Base-by-base conservation (phyloP, 345 rosid genomes). In the Aurinia saxatilis region DNA sequence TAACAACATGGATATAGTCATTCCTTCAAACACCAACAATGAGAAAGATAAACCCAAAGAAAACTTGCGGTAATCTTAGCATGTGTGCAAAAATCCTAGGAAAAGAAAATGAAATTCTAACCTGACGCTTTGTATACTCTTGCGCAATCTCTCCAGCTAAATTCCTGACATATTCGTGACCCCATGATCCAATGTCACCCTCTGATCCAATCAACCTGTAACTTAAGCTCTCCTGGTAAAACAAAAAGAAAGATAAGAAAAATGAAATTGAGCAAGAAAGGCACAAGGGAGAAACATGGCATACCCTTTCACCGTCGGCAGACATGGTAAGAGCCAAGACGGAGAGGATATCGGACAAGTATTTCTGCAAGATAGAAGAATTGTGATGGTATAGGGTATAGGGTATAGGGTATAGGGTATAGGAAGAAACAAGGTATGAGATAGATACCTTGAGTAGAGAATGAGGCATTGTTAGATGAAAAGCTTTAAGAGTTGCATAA, bases 171-270 rank as follows among this genome's bases (percentile, higher is more conserved):
- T 93, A 90, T 71, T 87, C 96, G 56, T 93, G 97, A 31, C 96
- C 99, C 97, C 96, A 93, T 1, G 96, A 93, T 64, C 95, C 97
- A 59, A 93, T 85, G 71, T 93, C 99, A 63, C 88, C 91, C 56
- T 78, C 87, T 8, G 96, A 80, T 52, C 99, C 99, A 72, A 86
- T 35, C 73, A 93, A 73, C 71, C 95, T 82, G 77, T 82, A 93
- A 62, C 79, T 72, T 66, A 93, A 80, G 72, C 92, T 93, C 76
- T 93, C 97, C 97, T 92, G 82, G 6, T 34, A 23, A 17, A 12
- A 34, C 25, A 67, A 57, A 50, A 36, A 46, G 10, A 48, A 53
- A 52, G 18, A 7, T 13, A 42, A 14, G 34, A 6, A 41, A 10
- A 19, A 19, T 18, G 8, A 63, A 27, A 10, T 8, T n/a, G n/a